A percentile compares a stretch with the other conserved stretches of the same genome.
Evolutionary conservation across 2,329 filamentous ascomycete species (phyloP).

Genomic region (Colletotrichum destructivum): DNA sequence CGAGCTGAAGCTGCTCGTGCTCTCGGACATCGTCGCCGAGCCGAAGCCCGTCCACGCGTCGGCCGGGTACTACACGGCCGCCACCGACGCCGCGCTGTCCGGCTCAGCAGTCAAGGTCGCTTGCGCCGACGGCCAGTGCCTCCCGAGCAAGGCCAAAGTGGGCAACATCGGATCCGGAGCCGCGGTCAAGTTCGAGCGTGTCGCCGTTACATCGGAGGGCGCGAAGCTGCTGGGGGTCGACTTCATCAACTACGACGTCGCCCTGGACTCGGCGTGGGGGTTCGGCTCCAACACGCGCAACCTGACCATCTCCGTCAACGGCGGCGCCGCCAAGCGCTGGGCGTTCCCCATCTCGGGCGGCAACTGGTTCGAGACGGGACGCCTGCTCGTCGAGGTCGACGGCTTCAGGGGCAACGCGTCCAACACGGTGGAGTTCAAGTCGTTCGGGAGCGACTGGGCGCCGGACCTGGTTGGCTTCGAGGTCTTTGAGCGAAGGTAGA

Average conservation of each 20-base stretch:
- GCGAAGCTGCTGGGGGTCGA: slow-evolving; percentile 61
- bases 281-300: slow-evolving; percentile 65
- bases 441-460: slow-evolving; percentile 47
- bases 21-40: slow-evolving; percentile 53
- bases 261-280: slow-evolving; percentile 47
- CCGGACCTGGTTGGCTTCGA: slow-evolving; percentile 62
- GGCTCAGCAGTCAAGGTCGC: slow-evolving; percentile 53
- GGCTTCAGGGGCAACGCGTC: slow-evolving; percentile 59
- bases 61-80: slow-evolving; percentile 61
- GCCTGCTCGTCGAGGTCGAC: slow-evolving; percentile 60
- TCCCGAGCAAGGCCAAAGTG: slow-evolving; percentile 60
- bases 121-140: slow-evolving; percentile 57
- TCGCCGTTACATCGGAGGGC: slow-evolving; percentile 49
- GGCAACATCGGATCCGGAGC: slow-evolving; percentile 54
- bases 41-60: slow-evolving; percentile 45
- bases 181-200: slow-evolving; percentile 53
- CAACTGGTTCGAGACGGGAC: slow-evolving; percentile 66
- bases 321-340: slow-evolving; percentile 57
- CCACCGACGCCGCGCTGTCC: slow-evolving; percentile 51
- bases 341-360: slow-evolving; percentile 65
- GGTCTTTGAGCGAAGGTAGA: slow-evolving; percentile 21
- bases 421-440: slow-evolving; percentile 55
- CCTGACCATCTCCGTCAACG: slow-evolving; percentile 65
- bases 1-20: slow-evolving; percentile 57
- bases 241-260: slow-evolving; percentile 68